A percentile compares a stretch with the other conserved stretches of the same genome.
phyloP scores from a whole-genome alignment of 2,329 filamentous ascomycete species.

The Gaeumannomyces tritici region DNA sequence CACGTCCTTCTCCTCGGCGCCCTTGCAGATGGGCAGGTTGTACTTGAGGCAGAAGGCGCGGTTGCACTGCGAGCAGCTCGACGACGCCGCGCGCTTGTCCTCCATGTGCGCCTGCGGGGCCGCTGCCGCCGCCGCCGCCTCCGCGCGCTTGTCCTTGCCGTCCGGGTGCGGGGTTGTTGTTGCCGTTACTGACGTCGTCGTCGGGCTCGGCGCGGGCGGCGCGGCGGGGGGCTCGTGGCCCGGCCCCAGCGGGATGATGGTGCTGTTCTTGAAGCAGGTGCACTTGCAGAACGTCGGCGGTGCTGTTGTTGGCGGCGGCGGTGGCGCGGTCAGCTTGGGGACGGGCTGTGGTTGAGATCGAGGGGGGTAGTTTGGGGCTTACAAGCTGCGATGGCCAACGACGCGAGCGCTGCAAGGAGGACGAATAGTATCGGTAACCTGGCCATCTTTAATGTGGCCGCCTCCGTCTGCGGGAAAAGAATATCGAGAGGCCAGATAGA shows the following conservation, averaged over 20 bases:
- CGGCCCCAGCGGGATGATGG: constrained; percentile 52
- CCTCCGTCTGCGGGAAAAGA: neutral
- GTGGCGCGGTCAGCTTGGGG: neutral
- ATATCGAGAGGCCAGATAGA: neutral
- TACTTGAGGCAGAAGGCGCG: constrained; percentile 55
- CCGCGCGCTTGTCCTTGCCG: neutral
- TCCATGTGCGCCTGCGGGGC: neutral
- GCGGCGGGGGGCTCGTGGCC: constrained; percentile 21
- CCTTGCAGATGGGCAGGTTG: constrained; percentile 52
- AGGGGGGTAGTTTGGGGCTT: constrained; percentile 11
- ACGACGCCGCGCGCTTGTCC: constrained; percentile 24
- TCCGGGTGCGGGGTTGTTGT: too few species aligned
- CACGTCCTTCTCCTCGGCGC: constrained; percentile 51
- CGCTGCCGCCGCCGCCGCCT: neutral
- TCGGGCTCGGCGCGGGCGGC: constrained; percentile 13
- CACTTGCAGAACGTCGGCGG: constrained; percentile 61
- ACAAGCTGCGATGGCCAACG: constrained; percentile 30
- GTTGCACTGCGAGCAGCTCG: constrained; percentile 52
- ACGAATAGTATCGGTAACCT: constrained; percentile 26
- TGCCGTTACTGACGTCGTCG: constrained; percentile 5
- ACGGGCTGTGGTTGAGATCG: neutral
- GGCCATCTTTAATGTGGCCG: constrained; percentile 21
- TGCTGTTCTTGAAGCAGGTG: constrained; percentile 61
- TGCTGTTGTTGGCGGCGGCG: constrained; percentile 27
- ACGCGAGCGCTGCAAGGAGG: constrained; percentile 23